Evolutionary conservation across 805 yeast genomes (phyloP).

Genomic region (Candida rishiriensis): DNA sequence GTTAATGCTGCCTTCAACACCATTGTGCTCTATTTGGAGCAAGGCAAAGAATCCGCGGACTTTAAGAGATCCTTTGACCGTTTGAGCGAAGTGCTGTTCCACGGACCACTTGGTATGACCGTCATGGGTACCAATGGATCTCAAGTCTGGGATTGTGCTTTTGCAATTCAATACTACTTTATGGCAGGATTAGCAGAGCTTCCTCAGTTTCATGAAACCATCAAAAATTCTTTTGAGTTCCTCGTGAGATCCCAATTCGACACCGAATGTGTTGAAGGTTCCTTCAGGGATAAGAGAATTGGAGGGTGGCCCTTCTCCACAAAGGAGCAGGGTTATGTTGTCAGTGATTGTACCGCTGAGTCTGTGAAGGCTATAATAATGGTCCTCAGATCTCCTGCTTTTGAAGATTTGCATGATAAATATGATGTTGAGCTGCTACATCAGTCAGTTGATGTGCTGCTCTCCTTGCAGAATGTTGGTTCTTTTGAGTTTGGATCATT

Average conservation of each 20-base stretch:
- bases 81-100: conserved; percentile 72
- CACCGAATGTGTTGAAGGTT: conserved; percentile 69
- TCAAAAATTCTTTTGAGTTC: conserved; percentile 65
- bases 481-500: conserved; percentile 84
- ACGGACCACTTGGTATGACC: conserved; percentile 87
- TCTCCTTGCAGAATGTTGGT: conserved; percentile 74
- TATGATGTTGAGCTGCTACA: conserved; percentile 52
- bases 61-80: conserved; percentile 54
- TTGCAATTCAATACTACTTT: conserved; percentile 78
- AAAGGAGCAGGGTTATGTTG: conserved; percentile 93
- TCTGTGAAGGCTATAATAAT: conserved; percentile 88
- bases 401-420: conserved; percentile 32
- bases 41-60: conserved; percentile 62
- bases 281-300: conserved; percentile 73
- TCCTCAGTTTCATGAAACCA: conserved; percentile 59
- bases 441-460: conserved; percentile 70
- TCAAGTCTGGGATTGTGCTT: conserved; percentile 96
- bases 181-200: conserved; percentile 72
- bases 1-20: conserved; percentile 83
- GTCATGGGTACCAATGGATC: conserved; percentile 97
- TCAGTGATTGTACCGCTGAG: conserved; percentile 96
- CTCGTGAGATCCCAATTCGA: conserved; percentile 81
- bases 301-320: conserved; percentile 99
- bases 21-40: conserved; percentile 62
- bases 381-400: conserved; percentile 68